phyloP scores from a whole-genome alignment of 441 rosid species.

The Mallotus japonicus region DNA sequence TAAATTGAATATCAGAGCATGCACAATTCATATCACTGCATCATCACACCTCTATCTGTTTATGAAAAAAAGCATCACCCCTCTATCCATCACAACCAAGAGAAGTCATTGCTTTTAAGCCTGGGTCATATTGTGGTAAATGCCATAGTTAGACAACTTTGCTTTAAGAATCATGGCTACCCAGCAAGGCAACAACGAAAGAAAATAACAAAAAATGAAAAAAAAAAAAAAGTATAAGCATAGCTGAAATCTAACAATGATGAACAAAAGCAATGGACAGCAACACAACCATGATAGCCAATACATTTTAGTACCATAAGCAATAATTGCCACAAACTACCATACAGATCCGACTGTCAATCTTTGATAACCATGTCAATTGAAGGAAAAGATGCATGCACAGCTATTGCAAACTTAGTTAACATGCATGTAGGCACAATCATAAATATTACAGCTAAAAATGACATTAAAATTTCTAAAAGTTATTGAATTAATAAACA shows the following conservation, averaged over 20 bases:
- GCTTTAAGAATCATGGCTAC: too few relatives aligned
- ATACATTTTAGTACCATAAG: not conserved
- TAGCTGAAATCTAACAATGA: too few relatives aligned
- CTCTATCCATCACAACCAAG: not conserved
- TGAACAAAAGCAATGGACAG: not conserved
- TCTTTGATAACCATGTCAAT: not conserved
- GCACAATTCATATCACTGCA: too few relatives aligned
- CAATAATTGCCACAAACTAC: not conserved
- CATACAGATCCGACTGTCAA: not conserved
- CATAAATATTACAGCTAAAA: constrained; percentile 42
- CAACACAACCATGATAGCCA: not conserved
- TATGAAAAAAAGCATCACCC: too few relatives aligned
- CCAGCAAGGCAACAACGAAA: not conserved
- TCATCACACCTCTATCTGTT: too few relatives aligned
- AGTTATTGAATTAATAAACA: constrained; percentile 14
- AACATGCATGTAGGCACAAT: constrained; percentile 17
- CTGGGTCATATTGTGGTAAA: too few relatives aligned
- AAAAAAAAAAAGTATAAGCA: not conserved
- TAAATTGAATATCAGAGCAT: not conserved
- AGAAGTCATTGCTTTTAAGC: too few relatives aligned
- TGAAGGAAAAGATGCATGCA: not conserved
- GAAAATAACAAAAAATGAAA: not conserved
- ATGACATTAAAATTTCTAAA: constrained; percentile 30
- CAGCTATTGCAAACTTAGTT: not conserved
- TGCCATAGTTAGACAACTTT: too few relatives aligned